Evolutionary conservation across 2,329 filamentous ascomycete genomes (phyloP).

Genomic region (Fusarium armeniacum): DNA sequence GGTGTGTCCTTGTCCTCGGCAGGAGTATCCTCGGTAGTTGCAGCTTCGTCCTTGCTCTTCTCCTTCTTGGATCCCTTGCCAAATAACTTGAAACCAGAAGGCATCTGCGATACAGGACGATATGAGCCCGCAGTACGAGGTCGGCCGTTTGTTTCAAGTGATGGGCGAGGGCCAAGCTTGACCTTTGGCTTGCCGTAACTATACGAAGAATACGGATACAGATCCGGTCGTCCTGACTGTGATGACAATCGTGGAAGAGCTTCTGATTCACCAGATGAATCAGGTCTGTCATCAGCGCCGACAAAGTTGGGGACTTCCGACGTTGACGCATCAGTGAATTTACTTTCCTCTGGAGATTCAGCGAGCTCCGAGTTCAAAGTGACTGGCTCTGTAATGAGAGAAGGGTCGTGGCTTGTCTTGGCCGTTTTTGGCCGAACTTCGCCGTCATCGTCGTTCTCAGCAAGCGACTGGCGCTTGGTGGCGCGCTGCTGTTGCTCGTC

Average conservation of each 20-base stretch:
- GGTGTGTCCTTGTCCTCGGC: constrained; percentile 56
- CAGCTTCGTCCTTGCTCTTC: constrained; percentile 49
- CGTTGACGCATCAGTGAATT: constrained; percentile 63
- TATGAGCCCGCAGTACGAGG: constrained; percentile 73
- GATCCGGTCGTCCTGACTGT: constrained; percentile 66
- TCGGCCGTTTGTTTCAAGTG: constrained; percentile 72
- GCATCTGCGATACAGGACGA: constrained; percentile 82
- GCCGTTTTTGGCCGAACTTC: constrained; percentile 48
- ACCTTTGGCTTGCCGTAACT: constrained; percentile 80
- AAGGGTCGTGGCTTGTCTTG: constrained; percentile 50
- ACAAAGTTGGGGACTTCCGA: constrained; percentile 67
- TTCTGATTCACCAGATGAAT: constrained; percentile 63
- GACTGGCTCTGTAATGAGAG: constrained; percentile 55
- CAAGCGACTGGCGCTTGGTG: constrained; percentile 70
- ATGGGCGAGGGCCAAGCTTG: constrained; percentile 89
- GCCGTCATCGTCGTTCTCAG: constrained; percentile 63
- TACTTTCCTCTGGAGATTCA: constrained; percentile 63
- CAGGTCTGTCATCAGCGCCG: constrained; percentile 61
- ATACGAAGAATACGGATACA: constrained; percentile 65
- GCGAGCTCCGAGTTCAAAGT: constrained; percentile 68
- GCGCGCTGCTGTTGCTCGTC: constrained; percentile 74
- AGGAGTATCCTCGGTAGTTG: constrained; percentile 54
- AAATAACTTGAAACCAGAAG: constrained; percentile 81
- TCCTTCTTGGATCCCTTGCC: constrained; percentile 69
- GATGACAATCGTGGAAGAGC: constrained; percentile 63